Evolutionary conservation across 306 rosid genomes (phyloP), one percentile per base, ranked within the genome.

Genomic region (Acacia melanoxylon): DNA sequence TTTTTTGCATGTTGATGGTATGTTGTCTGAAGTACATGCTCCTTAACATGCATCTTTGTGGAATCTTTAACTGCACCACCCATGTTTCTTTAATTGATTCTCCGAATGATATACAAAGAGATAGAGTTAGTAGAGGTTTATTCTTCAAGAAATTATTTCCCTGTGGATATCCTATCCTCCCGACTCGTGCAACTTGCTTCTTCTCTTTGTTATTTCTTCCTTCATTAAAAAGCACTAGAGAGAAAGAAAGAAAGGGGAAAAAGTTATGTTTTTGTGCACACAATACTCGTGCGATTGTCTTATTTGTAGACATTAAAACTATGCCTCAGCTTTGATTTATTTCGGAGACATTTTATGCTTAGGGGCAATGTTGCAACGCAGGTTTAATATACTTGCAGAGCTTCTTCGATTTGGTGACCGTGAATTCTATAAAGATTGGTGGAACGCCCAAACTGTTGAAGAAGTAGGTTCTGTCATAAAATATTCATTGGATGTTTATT

Each of bases 381-480:
- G 99, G 99, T 92, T 96, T 80, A 96, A 96, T 86, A 93, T 96
- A 87, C 91, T 96, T 22, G 99, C 99, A 68, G 99, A 96, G 89
- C 87, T 96, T 86, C 98, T 96, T 74, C 86, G 88, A 15, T 96
- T 96, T 92, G 99, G 99, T 84, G 99, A 96, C 80, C 94, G 99
- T 17, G 98, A 91, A 82, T 96, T 96, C 81, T 96, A 96, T 88
- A 90, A 91, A 83, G 99, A 92, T 82, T 96, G 99, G 99, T 96
- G 99, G 99, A 96, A 96, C 89, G 99, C 98, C 75, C 88, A 90
- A 89, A 96, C 94, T 61, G 91, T 93, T 79, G 98, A 92, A 82
- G 99, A 93, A 89, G 99, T 96, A 85, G 63, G 48, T 83, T 84
- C 49, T 84, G 71, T 73, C 46, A 11, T 79, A 68, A 62, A 66